phyloP scores from a whole-genome alignment of 2,329 filamentous ascomycete genomes.

The Onygenales sp. region DNA sequence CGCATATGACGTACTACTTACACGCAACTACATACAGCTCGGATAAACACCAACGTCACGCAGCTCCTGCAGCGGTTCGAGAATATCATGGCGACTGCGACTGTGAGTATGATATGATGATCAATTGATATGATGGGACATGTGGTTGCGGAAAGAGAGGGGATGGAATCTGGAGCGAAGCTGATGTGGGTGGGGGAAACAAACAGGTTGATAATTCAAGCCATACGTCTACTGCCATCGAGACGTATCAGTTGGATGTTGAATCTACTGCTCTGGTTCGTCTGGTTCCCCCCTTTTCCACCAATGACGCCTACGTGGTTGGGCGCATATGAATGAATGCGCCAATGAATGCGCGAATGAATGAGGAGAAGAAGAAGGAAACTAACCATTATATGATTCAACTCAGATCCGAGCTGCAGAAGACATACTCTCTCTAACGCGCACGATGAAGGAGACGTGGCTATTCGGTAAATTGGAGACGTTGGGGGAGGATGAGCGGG shows the following conservation, averaged over 20 bases:
- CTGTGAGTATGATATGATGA: slow-evolving; percentile 24
- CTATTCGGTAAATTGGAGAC: slow-evolving; percentile 56
- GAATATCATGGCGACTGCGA: slow-evolving; percentile 45
- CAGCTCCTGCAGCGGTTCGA: slow-evolving; percentile 45
- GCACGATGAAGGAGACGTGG: slow-evolving; percentile 58
- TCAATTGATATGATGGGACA: no score
- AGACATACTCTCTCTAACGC: slow-evolving; percentile 51
- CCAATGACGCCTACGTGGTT: no score
- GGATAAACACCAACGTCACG: slow-evolving; percentile 35
- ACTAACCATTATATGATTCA: neutral
- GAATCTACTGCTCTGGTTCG: slow-evolving; percentile 50
- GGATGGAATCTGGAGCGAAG: neutral
- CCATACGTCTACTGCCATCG: slow-evolving; percentile 46
- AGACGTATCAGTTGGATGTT: slow-evolving; percentile 49
- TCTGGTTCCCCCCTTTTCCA: slow-evolving; percentile 1
- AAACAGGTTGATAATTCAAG: slow-evolving; percentile 41
- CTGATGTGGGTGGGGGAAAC: neutral
- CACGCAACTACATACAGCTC: slow-evolving; percentile 20
- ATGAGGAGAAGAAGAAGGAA: neutral
- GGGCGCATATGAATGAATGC: no score
- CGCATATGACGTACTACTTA: neutral
- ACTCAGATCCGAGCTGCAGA: slow-evolving; percentile 50
- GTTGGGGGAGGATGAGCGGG: slow-evolving; percentile 35
- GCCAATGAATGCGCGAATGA: neutral
- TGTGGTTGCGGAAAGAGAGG: neutral